These are phyloP conservation scores for Nothomitra cinnamomea DNA, from an alignment of 2,329 filamentous ascomycete species.

Conservation along the genomic window DNA sequence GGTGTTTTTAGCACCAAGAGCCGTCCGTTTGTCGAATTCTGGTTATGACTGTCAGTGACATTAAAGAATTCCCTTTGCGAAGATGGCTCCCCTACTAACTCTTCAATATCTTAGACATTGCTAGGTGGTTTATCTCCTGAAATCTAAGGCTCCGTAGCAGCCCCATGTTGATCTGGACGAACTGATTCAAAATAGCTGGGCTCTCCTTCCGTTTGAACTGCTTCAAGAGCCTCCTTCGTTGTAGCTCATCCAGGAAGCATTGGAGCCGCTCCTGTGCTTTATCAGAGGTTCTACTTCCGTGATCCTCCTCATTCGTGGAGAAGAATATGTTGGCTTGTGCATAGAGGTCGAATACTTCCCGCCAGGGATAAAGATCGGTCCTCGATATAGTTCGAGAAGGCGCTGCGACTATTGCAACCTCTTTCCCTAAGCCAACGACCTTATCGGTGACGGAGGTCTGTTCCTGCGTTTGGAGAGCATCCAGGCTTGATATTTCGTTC, in stretches of 20 bases:
- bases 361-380: slow-evolving; percentile 56
- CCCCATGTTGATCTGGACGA: slow-evolving; percentile 54
- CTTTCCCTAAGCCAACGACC: slow-evolving; percentile 45
- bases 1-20: slow-evolving; percentile 46
- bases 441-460: slow-evolving; percentile 43
- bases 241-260: slow-evolving; percentile 54
- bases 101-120: slow-evolving; percentile 71
- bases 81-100: slow-evolving; percentile 30
- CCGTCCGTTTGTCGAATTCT: slow-evolving; percentile 80
- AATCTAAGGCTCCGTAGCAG: slow-evolving; percentile 71
- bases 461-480: slow-evolving; percentile 49
- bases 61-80: background rate
- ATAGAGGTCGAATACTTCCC: slow-evolving; percentile 68
- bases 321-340: slow-evolving; percentile 70
- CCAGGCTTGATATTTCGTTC: slow-evolving; percentile 51
- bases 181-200: slow-evolving; percentile 44
- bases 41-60: slow-evolving; percentile 6
- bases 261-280: slow-evolving; percentile 51
- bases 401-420: slow-evolving; percentile 46
- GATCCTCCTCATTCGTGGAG: slow-evolving; percentile 54
- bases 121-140: slow-evolving; percentile 65
- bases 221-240: slow-evolving; percentile 38
- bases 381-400: slow-evolving; percentile 44
- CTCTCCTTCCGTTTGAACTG: slow-evolving; percentile 52
- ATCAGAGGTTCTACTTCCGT: slow-evolving; percentile 47